These are phyloP conservation scores for Tricholoma saponaceum DNA, from an alignment of 768 basidiomycete species.

Conservation along the genomic window DNA sequence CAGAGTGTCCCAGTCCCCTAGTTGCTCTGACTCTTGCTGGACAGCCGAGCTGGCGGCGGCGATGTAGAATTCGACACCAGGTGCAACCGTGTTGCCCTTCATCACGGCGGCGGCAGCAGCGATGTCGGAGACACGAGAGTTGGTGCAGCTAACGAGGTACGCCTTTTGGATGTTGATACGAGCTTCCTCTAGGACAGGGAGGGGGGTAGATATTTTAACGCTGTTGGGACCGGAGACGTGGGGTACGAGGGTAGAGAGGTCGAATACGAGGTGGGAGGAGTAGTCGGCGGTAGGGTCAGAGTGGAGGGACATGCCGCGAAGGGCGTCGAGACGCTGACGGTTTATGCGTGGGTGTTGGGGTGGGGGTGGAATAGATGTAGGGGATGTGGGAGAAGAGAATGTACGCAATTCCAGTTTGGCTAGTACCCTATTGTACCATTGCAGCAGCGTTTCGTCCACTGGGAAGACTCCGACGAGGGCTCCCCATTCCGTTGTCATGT, in stretches of 20 bases:
- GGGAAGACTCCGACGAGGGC: constrained; percentile 96
- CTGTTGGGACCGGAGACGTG: constrained; percentile 98
- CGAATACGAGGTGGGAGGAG: constrained; percentile 83
- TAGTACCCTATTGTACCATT: constrained; percentile 82
- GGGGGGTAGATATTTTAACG: constrained; percentile 93
- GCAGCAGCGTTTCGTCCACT: constrained; percentile 72
- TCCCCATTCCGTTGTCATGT: constrained; percentile 99
- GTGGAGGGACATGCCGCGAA: constrained; percentile 47
- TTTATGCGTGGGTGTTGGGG: constrained; percentile 89
- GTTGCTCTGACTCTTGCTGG: constrained; percentile 81
- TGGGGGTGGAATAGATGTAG: constrained; percentile 57
- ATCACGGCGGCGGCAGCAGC: constrained; percentile 90
- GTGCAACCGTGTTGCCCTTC: constrained; percentile 72
- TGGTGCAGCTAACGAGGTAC: constrained; percentile 97
- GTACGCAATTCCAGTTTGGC: constrained; percentile 72
- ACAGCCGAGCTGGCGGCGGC: constrained; percentile 92
- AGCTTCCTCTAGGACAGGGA: constrained; percentile 73
- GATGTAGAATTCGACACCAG: constrained; percentile 94
- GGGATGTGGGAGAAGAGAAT: constrained; percentile 50
- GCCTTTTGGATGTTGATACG: constrained; percentile 91
- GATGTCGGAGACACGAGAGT: constrained; percentile 93
- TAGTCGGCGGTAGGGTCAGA: constrained; percentile 83
- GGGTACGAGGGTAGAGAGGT: constrained; percentile 91
- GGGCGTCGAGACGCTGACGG: constrained; percentile 57
- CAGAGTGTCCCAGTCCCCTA: constrained; percentile 87